Base-by-base conservation (phyloP, 2,329 filamentous ascomycete species). In the Trichoderma oligosporum region DNA sequence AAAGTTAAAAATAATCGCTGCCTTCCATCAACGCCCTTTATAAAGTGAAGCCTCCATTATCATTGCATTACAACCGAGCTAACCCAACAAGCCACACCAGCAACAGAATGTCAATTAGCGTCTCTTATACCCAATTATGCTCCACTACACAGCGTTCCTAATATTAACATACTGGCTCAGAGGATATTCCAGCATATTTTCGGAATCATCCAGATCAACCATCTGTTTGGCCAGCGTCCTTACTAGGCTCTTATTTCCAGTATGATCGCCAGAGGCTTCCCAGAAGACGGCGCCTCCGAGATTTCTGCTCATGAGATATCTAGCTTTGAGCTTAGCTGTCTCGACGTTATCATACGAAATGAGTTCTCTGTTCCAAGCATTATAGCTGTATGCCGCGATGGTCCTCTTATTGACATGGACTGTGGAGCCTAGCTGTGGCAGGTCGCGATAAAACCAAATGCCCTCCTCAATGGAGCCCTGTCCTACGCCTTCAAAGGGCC, bases 251-350 rank as follows among this genome's bases (percentile, higher is more conserved):
- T 64, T 61, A 1, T 65, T 66, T 29, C 76, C 79, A 0, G 61
- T 63, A 61, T 70, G 74, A 65, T 95, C 90, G 11, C 83, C 85
- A 62, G 83, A 87, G 8, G 83, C 86, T 71, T 95, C 89, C 90
- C 90, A 96, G 81, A 88, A 95, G 77, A 94, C 89, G 0, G 82
- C 85, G 11, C 90, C 90, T 1, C 87, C 89, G 1, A 95, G 78
- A 0, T 80, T 75, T 53, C 77, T 76, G 20, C 74, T 65, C 63
- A 76, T 73, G 62, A 94, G 78, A 66, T 86, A 94, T 7, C 75
- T 68, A 0, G 81, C 81, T 75, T 94, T 95, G 61, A 74, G 67
- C 25, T 68, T 68, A 0, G 82, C 82, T 61, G 85, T 83, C 29
- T 73, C 69, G 0, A 82, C 75, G 4, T 80, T 87, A 64, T 88